phyloP scores from a whole-genome alignment of 306 rosid species.

The Pueraria montana region DNA sequence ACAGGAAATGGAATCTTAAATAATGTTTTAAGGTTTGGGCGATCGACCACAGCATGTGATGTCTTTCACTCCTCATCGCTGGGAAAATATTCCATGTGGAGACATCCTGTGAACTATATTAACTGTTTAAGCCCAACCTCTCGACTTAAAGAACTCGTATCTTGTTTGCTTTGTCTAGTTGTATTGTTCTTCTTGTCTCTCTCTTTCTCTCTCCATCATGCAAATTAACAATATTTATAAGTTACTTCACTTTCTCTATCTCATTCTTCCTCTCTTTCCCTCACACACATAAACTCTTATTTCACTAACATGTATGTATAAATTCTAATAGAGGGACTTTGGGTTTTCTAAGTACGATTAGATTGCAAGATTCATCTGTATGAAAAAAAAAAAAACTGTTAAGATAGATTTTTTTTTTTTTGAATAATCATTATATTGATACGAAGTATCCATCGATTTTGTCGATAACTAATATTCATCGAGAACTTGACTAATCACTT shows the following conservation, averaged over 20 bases:
- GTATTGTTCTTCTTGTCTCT: slow-evolving; percentile 50
- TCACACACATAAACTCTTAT: neutral
- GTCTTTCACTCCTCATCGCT: slow-evolving; percentile 46
- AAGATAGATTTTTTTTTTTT: neutral
- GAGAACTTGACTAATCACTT: too few species aligned
- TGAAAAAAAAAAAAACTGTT: neutral
- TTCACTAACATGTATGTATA: neutral
- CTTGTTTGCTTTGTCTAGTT: slow-evolving; percentile 45
- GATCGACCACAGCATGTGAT: slow-evolving; percentile 51
- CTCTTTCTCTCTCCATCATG: neutral
- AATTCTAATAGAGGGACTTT: neutral
- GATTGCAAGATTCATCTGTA: neutral
- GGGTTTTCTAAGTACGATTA: neutral
- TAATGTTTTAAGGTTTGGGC: slow-evolving; percentile 42
- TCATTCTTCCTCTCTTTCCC: neutral
- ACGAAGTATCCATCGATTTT: too few species aligned
- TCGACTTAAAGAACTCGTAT: slow-evolving; percentile 40
- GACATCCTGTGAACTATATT: slow-evolving; percentile 47
- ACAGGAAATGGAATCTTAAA: slow-evolving; percentile 13
- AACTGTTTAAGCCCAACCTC: slow-evolving; percentile 52
- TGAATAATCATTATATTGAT: too few species aligned
- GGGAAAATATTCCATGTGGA: slow-evolving; percentile 47
- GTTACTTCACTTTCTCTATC: neutral
- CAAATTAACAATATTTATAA: neutral
- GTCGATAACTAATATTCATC: too few species aligned